Base-by-base conservation (phyloP, 2,329 filamentous ascomycete species). In the Aureobasidium sp. region DNA sequence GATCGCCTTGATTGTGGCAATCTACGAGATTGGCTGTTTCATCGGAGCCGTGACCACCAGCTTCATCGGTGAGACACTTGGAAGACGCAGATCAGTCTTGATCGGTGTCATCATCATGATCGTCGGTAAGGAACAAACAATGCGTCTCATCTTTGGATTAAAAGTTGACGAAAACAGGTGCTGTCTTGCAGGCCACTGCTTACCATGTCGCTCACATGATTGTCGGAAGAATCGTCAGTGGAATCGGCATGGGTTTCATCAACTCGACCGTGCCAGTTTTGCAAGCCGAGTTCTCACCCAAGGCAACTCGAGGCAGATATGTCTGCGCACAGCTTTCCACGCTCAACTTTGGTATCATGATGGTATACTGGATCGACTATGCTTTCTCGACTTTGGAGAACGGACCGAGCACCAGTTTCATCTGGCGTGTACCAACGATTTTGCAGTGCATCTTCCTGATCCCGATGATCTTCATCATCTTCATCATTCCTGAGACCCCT, bases 401-500 rank as follows among this genome's bases (percentile, higher is more conserved):
- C 11, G 58, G 53, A 0, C 61, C 64, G 1, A 22, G 52, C 0
- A 55, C 58, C 1, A 67, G 65, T 58, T 71, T 67, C 45, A 63
- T 69, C 6, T 73, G 71, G 72, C 59, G 73, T 3, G 54, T 74
- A 1, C 71, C 71, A 1, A 64, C 72, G n/a, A 66, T 69, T 3
- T 57, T 74, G 3, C 73, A 75, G 54, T 69, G 66, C 57, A 49
- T 73, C 38, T 70, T 71, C 55, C 63, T 71, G 8, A 21, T 72
- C 0, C 64, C 68, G 1, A 74, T 64, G 22, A 57, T 54, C 32
- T 57, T 56, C 17, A 60, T 80, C 3, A 72, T 79, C 32, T 71
- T 76, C 60, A 51, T 65, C 30, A 61, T 73, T 5, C 79, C 80
- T 0, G 80, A 84, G 59, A 79, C 78, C 0, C 80, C 80, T 1